Base-by-base conservation (phyloP, 139 green algal species). In the Auxenochlorella pyrenoidosa region DNA sequence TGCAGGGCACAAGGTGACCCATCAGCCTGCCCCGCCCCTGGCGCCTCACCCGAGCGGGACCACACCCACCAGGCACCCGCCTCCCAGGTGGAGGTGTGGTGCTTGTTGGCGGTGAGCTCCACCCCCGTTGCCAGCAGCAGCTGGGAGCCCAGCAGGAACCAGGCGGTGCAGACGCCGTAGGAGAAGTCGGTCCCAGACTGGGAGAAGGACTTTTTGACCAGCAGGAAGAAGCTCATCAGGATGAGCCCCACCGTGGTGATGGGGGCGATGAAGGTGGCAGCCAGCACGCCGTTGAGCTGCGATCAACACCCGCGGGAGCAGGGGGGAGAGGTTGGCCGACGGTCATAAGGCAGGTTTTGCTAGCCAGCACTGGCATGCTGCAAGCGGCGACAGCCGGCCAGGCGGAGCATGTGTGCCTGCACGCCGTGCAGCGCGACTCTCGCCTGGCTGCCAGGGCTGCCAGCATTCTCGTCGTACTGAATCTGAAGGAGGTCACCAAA, bases 231-330 rank as follows among this genome's bases (percentile, higher is more conserved):
- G 84, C 28, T 66, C 21, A 76, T 68, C 36, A 88, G 3, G 26
- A 77, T 59, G 28, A 90, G 71, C 5, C 75, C 38, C 0, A 21
- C 58, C 0, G 76, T 76, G 15, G 87, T 60, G 8, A 90, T 30
- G 0, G 87, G 19, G 4, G 28, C 70, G 36, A 90, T 72, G 75
- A 90, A 73, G 0, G 54, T 82, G 30, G 43, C 80, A 3, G 87
- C 87, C 75, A 90, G n/a, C 16, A 54, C 80, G 21, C 79, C 79
- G 51, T 88, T 88, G 24, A 90, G 65, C 83, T 90, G 82, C 75
- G 32, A 41, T 22, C 1, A n/a, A n/a, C 30, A 70, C 0, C 16
- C 2, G 30, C 5, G 68, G 15, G 63, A 6, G 24, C 24, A 73
- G 66, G 5, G n/a, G 2, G 19, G n/a, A 68, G 22, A 68, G 60